A percentile compares a stretch with the other conserved stretches of the same genome.
phyloP scores from a whole-genome alignment of 2,329 filamentous ascomycete species.

The Metarhizium humberi region DNA sequence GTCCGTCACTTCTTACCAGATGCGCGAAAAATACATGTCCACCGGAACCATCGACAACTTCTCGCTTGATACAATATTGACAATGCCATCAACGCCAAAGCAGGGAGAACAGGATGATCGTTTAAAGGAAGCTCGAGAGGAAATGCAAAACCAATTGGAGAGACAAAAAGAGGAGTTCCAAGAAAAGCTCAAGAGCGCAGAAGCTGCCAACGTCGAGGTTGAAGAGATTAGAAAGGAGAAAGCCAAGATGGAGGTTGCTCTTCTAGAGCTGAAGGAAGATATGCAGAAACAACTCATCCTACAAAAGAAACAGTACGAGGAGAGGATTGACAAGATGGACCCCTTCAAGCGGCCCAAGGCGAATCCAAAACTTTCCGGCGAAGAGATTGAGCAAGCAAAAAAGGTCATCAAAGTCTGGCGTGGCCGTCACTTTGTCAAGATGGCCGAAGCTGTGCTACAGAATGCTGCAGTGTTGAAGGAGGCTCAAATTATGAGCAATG shows the following conservation, averaged over 20 bases:
- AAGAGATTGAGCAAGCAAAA: constrained; percentile 62
- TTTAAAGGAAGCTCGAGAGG: constrained; percentile 66
- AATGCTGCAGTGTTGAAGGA: constrained; percentile 85
- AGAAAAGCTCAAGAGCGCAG: constrained; percentile 65
- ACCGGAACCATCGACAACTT: constrained; percentile 93
- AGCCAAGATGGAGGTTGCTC: constrained; percentile 70
- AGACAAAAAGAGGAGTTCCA: constrained; percentile 77
- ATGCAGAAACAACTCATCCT: constrained; percentile 79
- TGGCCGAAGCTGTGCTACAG: constrained; percentile 87
- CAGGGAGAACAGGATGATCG: constrained; percentile 67
- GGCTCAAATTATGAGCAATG: constrained; percentile 95
- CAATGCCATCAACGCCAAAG: constrained; percentile 86
- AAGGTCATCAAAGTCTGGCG: constrained; percentile 67
- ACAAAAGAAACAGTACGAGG: constrained; percentile 78
- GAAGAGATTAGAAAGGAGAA: constrained; percentile 81
- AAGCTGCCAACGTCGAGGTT: constrained; percentile 66
- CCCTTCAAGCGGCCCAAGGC: constrained; percentile 52
- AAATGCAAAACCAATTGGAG: constrained; percentile 75
- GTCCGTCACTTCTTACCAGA: constrained; percentile 76
- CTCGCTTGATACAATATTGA: constrained; percentile 86
- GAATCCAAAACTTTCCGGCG: constrained; percentile 57
- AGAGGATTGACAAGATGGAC: constrained; percentile 69
- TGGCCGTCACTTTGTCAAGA: constrained; percentile 76
- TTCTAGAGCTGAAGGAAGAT: constrained; percentile 71
- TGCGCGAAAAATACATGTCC: constrained; percentile 91